Evolutionary conservation across 2,329 filamentous ascomycete species (phyloP).

Genomic region (Dryadomyces quercivorus): DNA sequence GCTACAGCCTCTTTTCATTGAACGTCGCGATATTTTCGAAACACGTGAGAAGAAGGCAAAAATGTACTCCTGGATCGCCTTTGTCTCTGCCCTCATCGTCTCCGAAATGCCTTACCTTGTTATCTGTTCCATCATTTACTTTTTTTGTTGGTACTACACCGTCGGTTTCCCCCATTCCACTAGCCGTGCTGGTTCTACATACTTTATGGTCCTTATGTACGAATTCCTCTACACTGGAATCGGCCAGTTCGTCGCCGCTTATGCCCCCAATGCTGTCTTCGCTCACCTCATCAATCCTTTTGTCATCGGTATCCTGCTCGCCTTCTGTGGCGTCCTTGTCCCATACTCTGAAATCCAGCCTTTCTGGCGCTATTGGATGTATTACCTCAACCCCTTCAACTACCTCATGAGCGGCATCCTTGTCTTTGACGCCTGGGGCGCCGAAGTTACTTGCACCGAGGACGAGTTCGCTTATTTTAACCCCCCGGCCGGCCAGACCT

Average conservation of each 20-base stretch:
- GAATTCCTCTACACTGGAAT: constrained; percentile 49
- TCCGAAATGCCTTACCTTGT: constrained; percentile 52
- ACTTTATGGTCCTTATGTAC: constrained; percentile 45
- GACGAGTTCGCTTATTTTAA: constrained; percentile 39
- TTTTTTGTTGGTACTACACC: constrained; percentile 29
- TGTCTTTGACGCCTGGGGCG: constrained; percentile 35
- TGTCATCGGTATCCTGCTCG: constrained; percentile 44
- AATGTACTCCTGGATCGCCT: constrained; percentile 57
- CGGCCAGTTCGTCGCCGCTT: constrained; percentile 49
- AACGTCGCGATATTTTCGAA: constrained; percentile 55
- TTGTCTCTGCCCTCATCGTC: constrained; percentile 51
- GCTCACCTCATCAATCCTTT: constrained; percentile 45
- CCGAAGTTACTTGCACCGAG: constrained; percentile 30
- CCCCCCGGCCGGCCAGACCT: constrained; percentile 39
- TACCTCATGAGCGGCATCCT: constrained; percentile 46
- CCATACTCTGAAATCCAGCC: constrained; percentile 47
- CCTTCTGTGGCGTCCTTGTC: constrained; percentile 65
- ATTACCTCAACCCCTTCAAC: constrained; percentile 49
- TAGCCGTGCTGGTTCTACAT: constrained; percentile 39
- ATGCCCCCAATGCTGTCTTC: constrained; percentile 48
- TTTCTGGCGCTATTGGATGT: constrained; percentile 60
- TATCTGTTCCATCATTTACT: constrained; percentile 41
- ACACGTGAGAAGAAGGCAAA: constrained; percentile 58
- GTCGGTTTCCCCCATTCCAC: constrained; percentile 38
- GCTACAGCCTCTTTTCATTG: constrained; percentile 60